These are phyloP conservation scores for Gyromitra esculenta DNA, from an alignment of 2,329 filamentous ascomycete genomes.

Conservation along the genomic window DNA sequence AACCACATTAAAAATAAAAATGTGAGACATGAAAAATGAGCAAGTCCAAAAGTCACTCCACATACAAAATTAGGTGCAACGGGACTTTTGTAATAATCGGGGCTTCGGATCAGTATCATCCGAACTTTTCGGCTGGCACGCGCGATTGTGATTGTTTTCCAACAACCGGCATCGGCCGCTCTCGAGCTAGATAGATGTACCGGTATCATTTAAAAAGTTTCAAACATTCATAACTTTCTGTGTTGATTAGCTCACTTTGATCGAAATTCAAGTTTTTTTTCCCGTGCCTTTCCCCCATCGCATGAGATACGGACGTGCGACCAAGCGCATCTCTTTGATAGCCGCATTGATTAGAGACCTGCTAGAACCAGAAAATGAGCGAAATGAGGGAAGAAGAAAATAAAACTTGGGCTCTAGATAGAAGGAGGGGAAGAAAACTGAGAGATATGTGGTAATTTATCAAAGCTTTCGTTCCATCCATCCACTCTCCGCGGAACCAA, in stretches of 20 bases:
- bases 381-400: slow-evolving; percentile 6
- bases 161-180: slow-evolving; percentile 21
- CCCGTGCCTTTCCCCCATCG: slow-evolving; percentile 3
- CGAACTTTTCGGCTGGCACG: slow-evolving; percentile 18
- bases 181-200: background rate
- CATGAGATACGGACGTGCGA: slow-evolving; percentile 27
- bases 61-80: background rate
- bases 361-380: slow-evolving; percentile 23
- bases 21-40: slow-evolving; percentile 2
- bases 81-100: background rate
- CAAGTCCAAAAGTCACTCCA: background rate
- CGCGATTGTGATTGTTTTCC: background rate
- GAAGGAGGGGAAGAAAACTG: slow-evolving; percentile 34
- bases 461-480: slow-evolving; percentile 14
- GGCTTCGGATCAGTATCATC: slow-evolving; percentile 35
- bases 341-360: slow-evolving; percentile 25
- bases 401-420: slow-evolving; percentile 20
- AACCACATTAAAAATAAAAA: slow-evolving; percentile 20
- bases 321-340: slow-evolving; percentile 15
- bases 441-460: slow-evolving; percentile 42
- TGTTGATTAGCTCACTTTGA: slow-evolving; percentile 12
- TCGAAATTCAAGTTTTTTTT: slow-evolving; percentile 7
- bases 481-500: slow-evolving; percentile 28
- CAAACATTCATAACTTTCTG: slow-evolving; percentile 12
- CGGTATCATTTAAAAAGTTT: slow-evolving; percentile 6